A percentile compares a stretch with the other conserved stretches of the same genome.
Conservation (phyloP, 2,329 filamentous ascomycete genomes). For the Claviceps digitariae region DNA sequence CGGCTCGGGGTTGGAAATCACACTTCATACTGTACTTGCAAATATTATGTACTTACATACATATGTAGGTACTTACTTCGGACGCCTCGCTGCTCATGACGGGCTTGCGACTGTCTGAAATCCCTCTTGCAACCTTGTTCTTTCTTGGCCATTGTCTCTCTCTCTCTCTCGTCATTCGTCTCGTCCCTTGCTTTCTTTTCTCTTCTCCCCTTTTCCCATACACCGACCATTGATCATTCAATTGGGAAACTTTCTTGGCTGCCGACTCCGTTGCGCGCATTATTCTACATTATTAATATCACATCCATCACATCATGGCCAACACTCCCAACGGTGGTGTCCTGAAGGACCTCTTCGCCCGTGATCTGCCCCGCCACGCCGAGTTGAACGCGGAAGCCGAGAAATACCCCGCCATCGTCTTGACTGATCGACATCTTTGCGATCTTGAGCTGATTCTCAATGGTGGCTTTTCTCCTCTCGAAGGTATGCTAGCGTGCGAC, state of each 20-base stretch:
- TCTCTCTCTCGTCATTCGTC: not conserved
- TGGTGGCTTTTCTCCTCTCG: constrained; percentile 92
- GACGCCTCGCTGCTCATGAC: not conserved
- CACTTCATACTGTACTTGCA: too few relatives aligned
- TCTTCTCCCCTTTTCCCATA: constrained; percentile 5
- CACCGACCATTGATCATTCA: not conserved
- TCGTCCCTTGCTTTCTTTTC: not conserved
- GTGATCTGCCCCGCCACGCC: constrained; percentile 71
- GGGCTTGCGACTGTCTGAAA: constrained; percentile 1
- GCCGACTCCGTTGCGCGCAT: not conserved
- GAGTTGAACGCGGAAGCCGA: constrained; percentile 78
- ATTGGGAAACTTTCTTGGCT: not conserved
- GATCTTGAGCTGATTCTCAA: constrained; percentile 96
- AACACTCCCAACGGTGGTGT: constrained; percentile 75
- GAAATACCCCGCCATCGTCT: constrained; percentile 66
- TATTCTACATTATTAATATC: not conserved
- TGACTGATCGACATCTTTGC: constrained; percentile 91
- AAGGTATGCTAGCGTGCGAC: constrained; percentile 49
- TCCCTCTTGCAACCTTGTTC: constrained; percentile 4
- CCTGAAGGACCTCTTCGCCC: constrained; percentile 94
- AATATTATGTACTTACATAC: too few relatives aligned
- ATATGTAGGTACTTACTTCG: not conserved
- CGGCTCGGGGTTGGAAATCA: constrained; percentile 1
- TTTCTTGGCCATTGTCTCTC: not conserved
- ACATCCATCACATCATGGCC: constrained; percentile 35